Base-by-base conservation (phyloP, 352 stramenopile genomes). In the Lagenidium giganteum region DNA sequence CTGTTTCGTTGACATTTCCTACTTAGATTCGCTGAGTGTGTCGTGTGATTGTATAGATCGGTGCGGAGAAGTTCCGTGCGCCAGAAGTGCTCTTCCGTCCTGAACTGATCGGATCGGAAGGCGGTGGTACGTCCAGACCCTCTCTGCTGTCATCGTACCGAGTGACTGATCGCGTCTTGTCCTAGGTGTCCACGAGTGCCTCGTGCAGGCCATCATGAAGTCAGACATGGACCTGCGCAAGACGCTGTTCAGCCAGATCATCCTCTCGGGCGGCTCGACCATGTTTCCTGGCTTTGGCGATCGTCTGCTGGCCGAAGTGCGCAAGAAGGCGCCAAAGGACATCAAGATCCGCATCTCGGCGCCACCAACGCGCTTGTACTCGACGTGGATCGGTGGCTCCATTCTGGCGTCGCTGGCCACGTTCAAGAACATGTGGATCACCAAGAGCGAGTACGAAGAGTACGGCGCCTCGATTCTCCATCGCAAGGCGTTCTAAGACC, bases 381-480 rank as follows among this genome's bases (percentile, higher is more conserved):
- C 93, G 13, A 97, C 94, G 21, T 99, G 96, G 96, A 86, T 99
- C 46, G 96, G 96, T 34, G 96, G 95, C 18, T 98, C 94, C 54
- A 98, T 99, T 65, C 70, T 99, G 26, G 95, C 86, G 22, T 98
- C 90, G 47, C 78, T 99, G 20, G 95, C 93, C 36, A 98, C 89
- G 18, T 99, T 99, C 76, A 95, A 98, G 70, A 96, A 98, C 53
- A 99, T 99, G 95, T 99, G 95, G 95, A 97, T 99, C 64, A 97
- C 93, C 35, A 98, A 97, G 70, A 83, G 76, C 38, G 96, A 99
- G 70, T 99, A 99, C 64, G 96, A 98, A 37, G 96, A 99, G 71
- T 95, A 95, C 61, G 96, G 96, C 18, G 68, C 92, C 42, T 87
- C 81, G n/a, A 98, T 98, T 66, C 73, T 99, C 18, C 93, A 98